Conservation (phyloP, 768 basidiomycete genomes). For the Boletus vermiculosoides region DNA sequence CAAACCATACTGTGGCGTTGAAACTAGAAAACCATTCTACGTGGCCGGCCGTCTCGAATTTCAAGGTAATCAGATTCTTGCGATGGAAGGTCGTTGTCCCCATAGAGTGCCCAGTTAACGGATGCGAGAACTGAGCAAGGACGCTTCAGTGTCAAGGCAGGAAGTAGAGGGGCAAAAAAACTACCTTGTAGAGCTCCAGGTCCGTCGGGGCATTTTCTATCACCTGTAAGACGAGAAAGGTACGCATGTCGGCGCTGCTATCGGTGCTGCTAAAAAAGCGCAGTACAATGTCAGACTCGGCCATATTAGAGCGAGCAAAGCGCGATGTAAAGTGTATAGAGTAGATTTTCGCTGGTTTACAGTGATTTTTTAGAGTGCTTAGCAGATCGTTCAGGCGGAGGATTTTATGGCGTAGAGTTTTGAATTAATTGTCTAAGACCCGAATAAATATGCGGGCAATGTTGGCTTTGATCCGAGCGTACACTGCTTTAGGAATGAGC, state of each 20-base stretch:
- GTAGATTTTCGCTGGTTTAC: neutral
- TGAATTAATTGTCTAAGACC: slow-evolving; percentile 1
- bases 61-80: slow-evolving; percentile 41
- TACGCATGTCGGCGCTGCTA: slow-evolving; percentile 39
- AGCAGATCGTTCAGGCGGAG: neutral
- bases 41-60: slow-evolving; percentile 53
- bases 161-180: neutral
- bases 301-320: slow-evolving; percentile 22
- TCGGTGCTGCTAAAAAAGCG: slow-evolving; percentile 36
- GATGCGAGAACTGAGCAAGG: slow-evolving; percentile 41
- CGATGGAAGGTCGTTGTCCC: slow-evolving; percentile 50
- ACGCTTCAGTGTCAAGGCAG: neutral
- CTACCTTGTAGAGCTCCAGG: slow-evolving; percentile 46
- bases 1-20: slow-evolving; percentile 48
- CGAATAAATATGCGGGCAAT: slow-evolving; percentile 16
- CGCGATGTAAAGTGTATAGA: neutral
- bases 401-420: slow-evolving; percentile 7
- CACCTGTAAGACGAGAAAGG: slow-evolving; percentile 41
- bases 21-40: slow-evolving; percentile 51
- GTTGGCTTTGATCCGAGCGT: slow-evolving; percentile 22
- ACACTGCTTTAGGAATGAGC: slow-evolving; percentile 19
- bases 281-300: slow-evolving; percentile 38
- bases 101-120: slow-evolving; percentile 40
- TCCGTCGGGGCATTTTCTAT: slow-evolving; percentile 27
- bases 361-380: neutral